Conservation (phyloP, 768 basidiomycete species). For the Sutorius australiensis region DNA sequence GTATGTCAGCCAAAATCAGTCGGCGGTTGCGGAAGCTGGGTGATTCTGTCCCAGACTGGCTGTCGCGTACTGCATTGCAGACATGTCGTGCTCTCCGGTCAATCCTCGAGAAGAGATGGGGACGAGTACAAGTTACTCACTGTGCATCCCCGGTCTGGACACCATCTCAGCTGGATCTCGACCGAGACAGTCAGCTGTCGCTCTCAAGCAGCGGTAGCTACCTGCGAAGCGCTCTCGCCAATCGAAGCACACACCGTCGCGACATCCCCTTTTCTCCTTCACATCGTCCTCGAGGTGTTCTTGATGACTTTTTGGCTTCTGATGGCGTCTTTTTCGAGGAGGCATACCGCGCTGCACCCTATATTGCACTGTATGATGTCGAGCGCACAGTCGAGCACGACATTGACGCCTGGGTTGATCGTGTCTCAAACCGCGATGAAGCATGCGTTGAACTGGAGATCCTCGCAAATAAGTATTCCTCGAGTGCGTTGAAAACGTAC, state of each 20-base stretch:
- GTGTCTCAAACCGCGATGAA: not conserved
- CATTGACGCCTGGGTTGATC: conserved; percentile 34
- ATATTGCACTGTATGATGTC: conserved; percentile 35
- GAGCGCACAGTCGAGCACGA: conserved; percentile 31
- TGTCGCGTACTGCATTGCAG: conserved; percentile 28
- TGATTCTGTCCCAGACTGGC: conserved; percentile 23
- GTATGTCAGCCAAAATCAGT: conserved; percentile 27
- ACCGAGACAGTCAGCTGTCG: no score
- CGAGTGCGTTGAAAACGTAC: conserved; percentile 34
- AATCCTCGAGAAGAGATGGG: not conserved
- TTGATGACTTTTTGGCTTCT: no score
- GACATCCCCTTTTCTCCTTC: not conserved
- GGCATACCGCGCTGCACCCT: conserved; percentile 1
- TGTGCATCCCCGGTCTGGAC: conserved; percentile 11
- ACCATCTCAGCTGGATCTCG: conserved; percentile 2
- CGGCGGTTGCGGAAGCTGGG: conserved; percentile 28
- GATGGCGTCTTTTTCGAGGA: not conserved
- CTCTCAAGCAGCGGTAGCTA: no score
- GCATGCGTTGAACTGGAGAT: conserved; percentile 18
- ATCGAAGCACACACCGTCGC: conserved; percentile 1
- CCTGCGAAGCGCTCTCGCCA: not conserved
- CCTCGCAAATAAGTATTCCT: conserved; percentile 28
- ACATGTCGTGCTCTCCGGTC: not conserved
- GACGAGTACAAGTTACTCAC: conserved; percentile 23
- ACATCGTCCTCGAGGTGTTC: not conserved